Evolutionary conservation across 2,329 filamentous ascomycete species (phyloP).

Genomic region (Neofusicoccum cordaticola): DNA sequence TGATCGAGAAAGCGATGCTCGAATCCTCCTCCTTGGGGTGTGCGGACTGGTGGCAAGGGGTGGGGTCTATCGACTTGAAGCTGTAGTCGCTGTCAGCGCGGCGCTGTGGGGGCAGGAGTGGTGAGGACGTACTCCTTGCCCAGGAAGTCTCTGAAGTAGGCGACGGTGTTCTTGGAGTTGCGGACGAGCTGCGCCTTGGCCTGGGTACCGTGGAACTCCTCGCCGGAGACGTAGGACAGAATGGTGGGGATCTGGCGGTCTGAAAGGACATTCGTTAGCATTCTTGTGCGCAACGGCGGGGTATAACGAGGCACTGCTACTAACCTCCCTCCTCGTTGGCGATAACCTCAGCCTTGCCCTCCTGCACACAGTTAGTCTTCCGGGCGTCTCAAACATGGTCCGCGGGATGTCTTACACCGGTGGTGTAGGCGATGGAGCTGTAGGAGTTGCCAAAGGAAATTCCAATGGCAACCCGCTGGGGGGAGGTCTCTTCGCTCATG

Average conservation of each 20-base stretch:
- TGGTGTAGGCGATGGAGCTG: slow-evolving; percentile 92
- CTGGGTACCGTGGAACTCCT: slow-evolving; percentile 95
- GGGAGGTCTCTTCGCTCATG: slow-evolving; percentile 53
- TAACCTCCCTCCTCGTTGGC: slow-evolving; percentile 96
- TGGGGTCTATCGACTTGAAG: slow-evolving; percentile 95
- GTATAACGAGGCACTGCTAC: slow-evolving; percentile 30
- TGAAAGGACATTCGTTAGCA: slow-evolving; percentile 35
- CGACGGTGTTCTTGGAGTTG: slow-evolving; percentile 88
- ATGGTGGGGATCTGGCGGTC: slow-evolving; percentile 96
- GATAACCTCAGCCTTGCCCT: slow-evolving; percentile 96
- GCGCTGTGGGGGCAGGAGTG: not conserved
- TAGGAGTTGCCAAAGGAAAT: slow-evolving; percentile 98
- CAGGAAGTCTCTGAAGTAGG: slow-evolving; percentile 93
- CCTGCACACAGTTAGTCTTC: slow-evolving; percentile 42
- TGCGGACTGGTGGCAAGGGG: slow-evolving; percentile 87
- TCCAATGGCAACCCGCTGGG: slow-evolving; percentile 73
- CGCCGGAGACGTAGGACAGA: slow-evolving; percentile 90
- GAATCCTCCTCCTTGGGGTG: slow-evolving; percentile 76
- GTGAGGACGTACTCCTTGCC: slow-evolving; percentile 73
- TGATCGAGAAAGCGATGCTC: slow-evolving; percentile 75
- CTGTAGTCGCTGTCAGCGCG: slow-evolving; percentile 36
- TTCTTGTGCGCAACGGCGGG: slow-evolving; percentile 12
- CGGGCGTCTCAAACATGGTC: slow-evolving; percentile 22
- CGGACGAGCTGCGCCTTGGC: slow-evolving; percentile 91
- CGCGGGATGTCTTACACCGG: slow-evolving; percentile 44